Conservation (phyloP, 2,329 filamentous ascomycete genomes). For the Exophiala xenobiotica region DNA sequence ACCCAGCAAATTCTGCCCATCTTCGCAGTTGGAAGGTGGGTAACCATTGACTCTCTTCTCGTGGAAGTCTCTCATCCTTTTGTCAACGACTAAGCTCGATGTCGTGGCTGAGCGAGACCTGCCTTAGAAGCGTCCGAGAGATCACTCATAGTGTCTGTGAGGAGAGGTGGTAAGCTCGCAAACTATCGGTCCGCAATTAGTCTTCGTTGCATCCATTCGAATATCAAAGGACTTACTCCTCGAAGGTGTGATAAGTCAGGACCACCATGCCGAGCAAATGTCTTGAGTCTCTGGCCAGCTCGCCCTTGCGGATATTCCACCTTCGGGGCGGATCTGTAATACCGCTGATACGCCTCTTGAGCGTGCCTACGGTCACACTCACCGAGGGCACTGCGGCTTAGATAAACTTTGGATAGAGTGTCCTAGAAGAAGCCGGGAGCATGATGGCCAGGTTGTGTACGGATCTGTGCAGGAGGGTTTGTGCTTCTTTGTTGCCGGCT, state of each 20-base stretch:
- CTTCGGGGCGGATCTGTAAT: neutral
- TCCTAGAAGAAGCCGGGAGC: slow-evolving; percentile 22
- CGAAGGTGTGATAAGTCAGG: slow-evolving; percentile 21
- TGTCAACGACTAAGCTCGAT: slow-evolving; percentile 2
- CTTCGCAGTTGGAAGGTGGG: too few species aligned
- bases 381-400: slow-evolving; percentile 16
- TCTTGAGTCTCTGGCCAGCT: slow-evolving; percentile 11
- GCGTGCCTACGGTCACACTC: slow-evolving; percentile 21
- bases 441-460: neutral
- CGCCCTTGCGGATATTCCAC: slow-evolving; percentile 3
- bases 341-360: neutral
- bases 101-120: slow-evolving; percentile 4
- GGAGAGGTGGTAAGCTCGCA: slow-evolving; percentile 4
- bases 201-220: neutral
- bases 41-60: too few species aligned
- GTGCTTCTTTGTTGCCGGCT: slow-evolving; percentile 12
- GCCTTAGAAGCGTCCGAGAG: slow-evolving; percentile 5
- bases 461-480: slow-evolving; percentile 6
- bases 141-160: slow-evolving; percentile 25
- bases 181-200: slow-evolving; percentile 3
- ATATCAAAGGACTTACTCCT: slow-evolving; percentile 16
- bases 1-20: too few species aligned
- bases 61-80: too few species aligned
- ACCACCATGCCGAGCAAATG: slow-evolving; percentile 20
- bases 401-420: slow-evolving; percentile 18